phyloP scores from a whole-genome alignment of 352 stramenopile species.

The Globisporangium cylindrosporum region DNA sequence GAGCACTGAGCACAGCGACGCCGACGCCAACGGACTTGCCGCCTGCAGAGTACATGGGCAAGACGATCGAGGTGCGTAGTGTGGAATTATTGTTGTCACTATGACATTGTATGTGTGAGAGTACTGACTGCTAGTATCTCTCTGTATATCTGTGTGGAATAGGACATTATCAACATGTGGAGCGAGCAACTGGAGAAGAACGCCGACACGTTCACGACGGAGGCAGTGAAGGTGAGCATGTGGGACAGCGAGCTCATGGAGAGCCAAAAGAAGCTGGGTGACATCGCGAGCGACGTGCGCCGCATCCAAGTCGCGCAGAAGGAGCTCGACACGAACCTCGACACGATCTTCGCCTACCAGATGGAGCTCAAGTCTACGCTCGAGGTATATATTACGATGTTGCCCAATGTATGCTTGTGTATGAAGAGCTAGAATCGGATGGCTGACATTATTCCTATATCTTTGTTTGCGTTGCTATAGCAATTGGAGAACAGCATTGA shows the following conservation, averaged over 20 bases:
- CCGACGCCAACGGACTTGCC: constrained; percentile 54
- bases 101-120: neutral
- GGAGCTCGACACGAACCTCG: constrained; percentile 81
- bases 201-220: constrained; percentile 82
- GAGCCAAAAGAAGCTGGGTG: constrained; percentile 80
- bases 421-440: neutral
- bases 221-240: constrained; percentile 86
- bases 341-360: constrained; percentile 88
- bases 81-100: neutral
- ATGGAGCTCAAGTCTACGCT: constrained; percentile 88
- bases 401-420: neutral
- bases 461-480: constrained; percentile 21
- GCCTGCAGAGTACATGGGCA: constrained; percentile 81
- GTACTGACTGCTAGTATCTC: neutral
- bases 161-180: constrained; percentile 90
- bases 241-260: constrained; percentile 86
- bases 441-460: constrained; percentile 6
- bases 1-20: constrained; percentile 25
- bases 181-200: constrained; percentile 85
- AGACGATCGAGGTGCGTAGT: constrained; percentile 67
- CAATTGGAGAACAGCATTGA: constrained; percentile 87
- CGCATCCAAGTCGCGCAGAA: constrained; percentile 86
- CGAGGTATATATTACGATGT: constrained; percentile 38
- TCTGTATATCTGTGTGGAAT: constrained; percentile 32
- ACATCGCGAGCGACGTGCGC: constrained; percentile 79